phyloP scores from a whole-genome alignment of 495 filamentous ascomycete genomes.

The Aspergillus conjunctus region DNA sequence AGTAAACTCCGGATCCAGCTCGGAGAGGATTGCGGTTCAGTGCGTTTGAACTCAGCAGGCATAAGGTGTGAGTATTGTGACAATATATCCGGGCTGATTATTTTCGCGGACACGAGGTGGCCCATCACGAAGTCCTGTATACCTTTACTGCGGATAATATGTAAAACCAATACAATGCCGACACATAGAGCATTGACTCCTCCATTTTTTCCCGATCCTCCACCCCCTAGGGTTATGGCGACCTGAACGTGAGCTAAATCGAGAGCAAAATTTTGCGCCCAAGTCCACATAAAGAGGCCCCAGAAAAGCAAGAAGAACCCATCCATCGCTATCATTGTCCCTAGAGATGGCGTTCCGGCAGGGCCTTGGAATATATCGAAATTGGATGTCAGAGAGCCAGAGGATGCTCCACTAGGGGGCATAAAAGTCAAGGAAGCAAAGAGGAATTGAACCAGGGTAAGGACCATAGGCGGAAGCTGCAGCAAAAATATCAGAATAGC shows the following conservation, averaged over 20 bases:
- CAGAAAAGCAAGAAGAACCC: conserved; percentile 78
- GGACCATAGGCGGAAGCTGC: conserved; percentile 88
- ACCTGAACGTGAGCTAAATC: conserved; percentile 97
- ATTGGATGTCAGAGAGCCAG: conserved; percentile 61
- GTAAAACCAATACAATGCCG: conserved; percentile 70
- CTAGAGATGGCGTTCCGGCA: conserved; percentile 71
- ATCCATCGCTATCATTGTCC: conserved; percentile 81
- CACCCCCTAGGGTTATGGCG: conserved; percentile 88
- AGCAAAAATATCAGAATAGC: conserved; percentile 97
- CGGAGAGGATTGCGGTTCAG: conserved; percentile 50
- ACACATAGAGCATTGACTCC: conserved; percentile 76
- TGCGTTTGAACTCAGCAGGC: conserved; percentile 46
- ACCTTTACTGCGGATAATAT: conserved; percentile 64
- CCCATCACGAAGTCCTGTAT: conserved; percentile 54
- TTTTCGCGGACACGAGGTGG: conserved; percentile 48
- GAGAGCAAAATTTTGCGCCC: conserved; percentile 83
- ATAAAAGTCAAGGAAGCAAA: conserved; percentile 95
- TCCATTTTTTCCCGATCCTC: conserved; percentile 72
- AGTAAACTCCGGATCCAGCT: conserved; percentile 65
- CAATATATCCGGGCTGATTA: conserved; percentile 47
- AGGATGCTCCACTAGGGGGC: conserved; percentile 60
- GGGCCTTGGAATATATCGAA: conserved; percentile 75
- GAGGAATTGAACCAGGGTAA: conserved; percentile 88
- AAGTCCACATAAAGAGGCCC: conserved; percentile 82
- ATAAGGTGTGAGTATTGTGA: conserved; percentile 48